A percentile compares a stretch with the other conserved stretches of the same genome.
These are phyloP conservation scores for Orbilia oligospora DNA, from an alignment of 2,329 filamentous ascomycete species.

Conservation along the genomic window DNA sequence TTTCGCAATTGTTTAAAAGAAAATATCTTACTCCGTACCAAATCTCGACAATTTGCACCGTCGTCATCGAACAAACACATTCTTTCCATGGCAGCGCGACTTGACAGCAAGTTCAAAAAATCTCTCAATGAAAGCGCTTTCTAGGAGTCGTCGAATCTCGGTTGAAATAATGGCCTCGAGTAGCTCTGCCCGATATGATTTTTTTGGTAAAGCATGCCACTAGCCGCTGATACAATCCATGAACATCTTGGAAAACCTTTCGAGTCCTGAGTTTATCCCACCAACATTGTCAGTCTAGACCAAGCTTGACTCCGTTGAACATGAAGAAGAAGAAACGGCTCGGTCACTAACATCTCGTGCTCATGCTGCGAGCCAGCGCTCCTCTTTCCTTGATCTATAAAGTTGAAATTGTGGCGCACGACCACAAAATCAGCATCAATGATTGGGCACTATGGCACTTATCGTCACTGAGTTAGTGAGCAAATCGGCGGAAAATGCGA, in stretches of 20 bases:
- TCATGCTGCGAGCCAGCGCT: neutral
- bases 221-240: slow-evolving; percentile 55
- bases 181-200: slow-evolving; percentile 14
- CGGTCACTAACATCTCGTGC: slow-evolving; percentile 39
- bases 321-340: slow-evolving; percentile 35
- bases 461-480: slow-evolving; percentile 6
- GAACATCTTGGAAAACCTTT: slow-evolving; percentile 8
- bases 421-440: slow-evolving; percentile 24
- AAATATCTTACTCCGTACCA: slow-evolving; percentile 8
- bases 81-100: neutral
- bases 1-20: slow-evolving; percentile 6
- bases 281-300: slow-evolving; percentile 34
- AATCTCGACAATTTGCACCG: slow-evolving; percentile 3
- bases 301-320: slow-evolving; percentile 18
- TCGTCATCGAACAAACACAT: neutral
- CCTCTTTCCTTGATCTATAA: slow-evolving; percentile 1
- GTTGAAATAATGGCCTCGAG: slow-evolving; percentile 15
- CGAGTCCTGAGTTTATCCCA: slow-evolving; percentile 26
- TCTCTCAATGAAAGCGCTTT: slow-evolving; percentile 19
- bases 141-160: slow-evolving; percentile 27
- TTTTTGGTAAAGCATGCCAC: slow-evolving; percentile 37
- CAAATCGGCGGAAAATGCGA: slow-evolving; percentile 14
- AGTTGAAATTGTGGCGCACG: slow-evolving; percentile 28
- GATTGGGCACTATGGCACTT: neutral
- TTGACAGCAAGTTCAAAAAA: slow-evolving; percentile 6